phyloP scores from a whole-genome alignment of 2,329 filamentous ascomycete genomes.

The Lojkania enalia region DNA sequence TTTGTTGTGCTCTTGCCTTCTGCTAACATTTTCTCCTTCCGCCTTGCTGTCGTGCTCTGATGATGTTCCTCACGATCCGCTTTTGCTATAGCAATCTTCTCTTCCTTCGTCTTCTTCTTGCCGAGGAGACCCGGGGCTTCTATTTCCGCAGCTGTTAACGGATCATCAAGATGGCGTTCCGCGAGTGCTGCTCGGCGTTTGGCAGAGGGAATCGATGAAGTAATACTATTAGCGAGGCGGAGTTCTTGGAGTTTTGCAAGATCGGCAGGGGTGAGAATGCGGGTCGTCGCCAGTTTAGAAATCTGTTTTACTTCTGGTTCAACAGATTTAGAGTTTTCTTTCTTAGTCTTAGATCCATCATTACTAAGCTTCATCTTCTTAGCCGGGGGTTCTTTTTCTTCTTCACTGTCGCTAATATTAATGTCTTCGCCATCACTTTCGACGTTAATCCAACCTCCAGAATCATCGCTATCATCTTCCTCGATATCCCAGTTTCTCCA shows the following conservation, averaged over 20 bases:
- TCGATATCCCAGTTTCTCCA: conserved; percentile 66
- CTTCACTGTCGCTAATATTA: conserved; percentile 71
- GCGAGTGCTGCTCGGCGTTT: conserved; percentile 46
- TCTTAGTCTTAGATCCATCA: conserved; percentile 44
- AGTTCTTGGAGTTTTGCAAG: conserved; percentile 93
- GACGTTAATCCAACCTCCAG: conserved; percentile 92
- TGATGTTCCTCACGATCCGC: conserved; percentile 84
- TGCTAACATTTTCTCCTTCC: conserved; percentile 82
- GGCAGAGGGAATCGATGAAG: conserved; percentile 59
- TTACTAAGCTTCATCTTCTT: conserved; percentile 66
- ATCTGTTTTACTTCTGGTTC: conserved; percentile 47
- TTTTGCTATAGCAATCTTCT: conserved; percentile 79
- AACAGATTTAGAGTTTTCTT: conserved; percentile 42
- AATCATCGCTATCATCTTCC: conserved; percentile 64
- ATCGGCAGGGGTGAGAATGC: conserved; percentile 93
- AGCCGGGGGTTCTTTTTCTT: conserved; percentile 63
- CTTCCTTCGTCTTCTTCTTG: conserved; percentile 85
- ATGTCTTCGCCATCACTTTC: conserved; percentile 78
- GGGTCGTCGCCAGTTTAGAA: conserved; percentile 79
- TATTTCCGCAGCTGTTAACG: conserved; percentile 87
- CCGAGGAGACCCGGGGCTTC: conserved; percentile 78
- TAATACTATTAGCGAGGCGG: conserved; percentile 71
- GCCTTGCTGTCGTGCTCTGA: conserved; percentile 80
- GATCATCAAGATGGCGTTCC: conserved; percentile 77
- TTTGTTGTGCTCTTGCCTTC: conserved; percentile 97